Percentiles rank a stretch among this genome's conserved stretches.
Conservation (phyloP, 116 monocot genomes). For the Papilionanthe hybrid region DNA sequence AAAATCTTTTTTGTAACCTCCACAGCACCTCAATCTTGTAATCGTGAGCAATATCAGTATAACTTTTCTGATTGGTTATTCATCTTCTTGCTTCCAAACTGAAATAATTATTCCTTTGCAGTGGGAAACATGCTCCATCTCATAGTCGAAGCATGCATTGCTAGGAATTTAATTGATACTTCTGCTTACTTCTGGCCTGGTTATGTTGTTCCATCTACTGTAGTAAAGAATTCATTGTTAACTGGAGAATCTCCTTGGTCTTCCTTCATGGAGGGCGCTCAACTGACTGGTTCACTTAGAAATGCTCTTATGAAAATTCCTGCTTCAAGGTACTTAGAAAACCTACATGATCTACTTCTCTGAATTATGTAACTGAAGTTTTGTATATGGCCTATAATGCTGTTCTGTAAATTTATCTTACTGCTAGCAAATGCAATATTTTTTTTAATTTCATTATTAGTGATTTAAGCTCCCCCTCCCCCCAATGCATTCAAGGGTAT, state of each 20-base stretch:
- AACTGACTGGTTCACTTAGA: conserved; percentile 45
- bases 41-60: no score
- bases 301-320: conserved; percentile 66
- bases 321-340: conserved; percentile 68
- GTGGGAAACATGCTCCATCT: conserved; percentile 88
- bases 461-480: background rate
- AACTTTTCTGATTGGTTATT: background rate
- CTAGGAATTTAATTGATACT: conserved; percentile 82
- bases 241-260: conserved; percentile 70
- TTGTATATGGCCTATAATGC: background rate
- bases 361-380: background rate
- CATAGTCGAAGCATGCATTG: conserved; percentile 90
- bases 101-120: conserved; percentile 17
- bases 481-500: background rate
- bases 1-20: no score
- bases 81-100: background rate
- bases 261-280: conserved; percentile 74
- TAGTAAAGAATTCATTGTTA: conserved; percentile 34
- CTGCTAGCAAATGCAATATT: background rate
- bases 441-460: background rate
- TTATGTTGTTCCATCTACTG: conserved; percentile 47
- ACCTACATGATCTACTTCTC: background rate
- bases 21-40: no score
- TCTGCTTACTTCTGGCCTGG: conserved; percentile 95
- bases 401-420: background rate